Base-by-base conservation (phyloP, 202 grass and related monocot genomes). In the Brachypodium distachyon region DNA sequence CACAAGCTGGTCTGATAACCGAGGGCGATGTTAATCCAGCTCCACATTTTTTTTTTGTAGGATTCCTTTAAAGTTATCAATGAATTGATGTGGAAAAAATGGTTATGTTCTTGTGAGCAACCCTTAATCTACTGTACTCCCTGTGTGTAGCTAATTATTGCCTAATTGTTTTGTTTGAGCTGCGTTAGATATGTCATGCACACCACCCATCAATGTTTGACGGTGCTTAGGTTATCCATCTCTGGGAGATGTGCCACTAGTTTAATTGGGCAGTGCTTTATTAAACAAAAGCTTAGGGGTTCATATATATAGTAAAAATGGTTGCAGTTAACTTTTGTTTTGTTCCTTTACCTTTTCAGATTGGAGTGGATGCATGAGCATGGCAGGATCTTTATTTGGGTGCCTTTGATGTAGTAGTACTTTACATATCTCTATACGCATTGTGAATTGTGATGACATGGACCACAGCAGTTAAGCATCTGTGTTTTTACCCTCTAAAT, bases 191-290 rank as follows among this genome's bases (percentile, higher is more conserved):
- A 69, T 83, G 83, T 89, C 83, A 86, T 82, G 83, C 80, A 74
- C 66, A 78, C 44, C 63, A 74, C 72, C 73, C 82, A 62, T 64
- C 63, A 73, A 54, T 42, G 83, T 88, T 92, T 87, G 81, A 84
- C 81, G 87, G 72, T 78, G 65, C 41, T 84, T 89, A 84, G 80
- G 86, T 89, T 92, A 89, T 89, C 81, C 83, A 82, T 84, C 86
- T 74, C 71, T 48, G 58, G 58, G 72, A 73, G 75, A 56, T 73
- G 86, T 81, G 90, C 78, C 61, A 77, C 80, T 52, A 72, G 34
- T 76, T 79, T 53, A 51, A 75, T 76, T 69, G 75, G 23, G 46
- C 2, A 42, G 32, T 76, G 49, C 81, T 88, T 88, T 72, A 3
- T 48, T 76, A 64, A 70, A 62, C n/a, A 70, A 44, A 9, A 12